Base-by-base conservation (phyloP, 768 basidiomycete species). In the Boletus vinaceobasis region DNA sequence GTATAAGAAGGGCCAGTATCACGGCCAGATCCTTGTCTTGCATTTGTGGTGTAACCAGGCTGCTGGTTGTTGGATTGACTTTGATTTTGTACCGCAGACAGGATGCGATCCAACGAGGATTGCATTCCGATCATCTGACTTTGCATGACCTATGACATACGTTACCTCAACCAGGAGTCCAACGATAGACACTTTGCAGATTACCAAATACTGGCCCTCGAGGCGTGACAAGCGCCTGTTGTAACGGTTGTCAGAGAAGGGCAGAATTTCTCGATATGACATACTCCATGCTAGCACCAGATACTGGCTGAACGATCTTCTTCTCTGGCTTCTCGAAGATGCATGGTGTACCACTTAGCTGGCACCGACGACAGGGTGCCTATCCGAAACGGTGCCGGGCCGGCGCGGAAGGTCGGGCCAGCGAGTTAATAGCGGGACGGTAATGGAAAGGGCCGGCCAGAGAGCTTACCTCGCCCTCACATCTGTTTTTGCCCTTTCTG, bases 101-200 rank as follows among this genome's bases (percentile, higher is more conserved):
- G 73, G 66, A 93, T 93, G 48, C 91, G 82, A 72, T 93, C 91
- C 59, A 93, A 71, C 26, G 90, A 88, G 6, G 90, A 88, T 72
- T 93, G 92, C 87, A 93, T 90, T 63, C 91, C 91, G 62, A 93
- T 93, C 88, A 93, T 92, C 69, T 93, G 91, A 73, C 89, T 90
- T 70, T 93, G 90, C 83, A 93, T 89, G 61, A 91, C 87, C 90
- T 90, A 58, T 39, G 36, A 57, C 53, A 23, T 19, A 17, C 35
- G 29, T 29, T 7, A 36, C 14, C 26, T 56, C 38, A 31, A 42
- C 48, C 40, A 43, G 58, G 50, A 43, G 33, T n/a, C 42, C 14
- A 37, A 32, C 7, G 23, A 43, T 10, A 27, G 31, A 45, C 19
- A 44, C 14, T 29, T 53, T 43, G 31, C 21, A 70, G 39, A 26